These are phyloP conservation scores for Populus hybrid DNA, from an alignment of 441 rosid genomes.

Conservation along the genomic window DNA sequence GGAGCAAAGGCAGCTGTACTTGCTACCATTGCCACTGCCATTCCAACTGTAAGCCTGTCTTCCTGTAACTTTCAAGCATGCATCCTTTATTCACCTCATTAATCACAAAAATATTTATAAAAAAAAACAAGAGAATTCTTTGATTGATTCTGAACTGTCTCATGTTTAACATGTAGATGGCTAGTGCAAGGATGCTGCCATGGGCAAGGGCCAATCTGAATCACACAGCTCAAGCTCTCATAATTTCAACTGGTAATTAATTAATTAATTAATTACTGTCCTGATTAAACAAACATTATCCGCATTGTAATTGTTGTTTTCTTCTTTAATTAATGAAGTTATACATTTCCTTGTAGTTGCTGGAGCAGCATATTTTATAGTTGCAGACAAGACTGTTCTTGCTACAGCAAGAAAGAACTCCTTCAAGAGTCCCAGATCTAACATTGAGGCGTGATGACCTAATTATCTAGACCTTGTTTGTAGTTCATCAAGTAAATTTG, in stretches of 20 bases:
- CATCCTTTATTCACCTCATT: not conserved
- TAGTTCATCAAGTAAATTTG: not conserved
- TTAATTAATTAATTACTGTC: not conserved
- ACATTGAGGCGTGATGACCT: conserved; percentile 19
- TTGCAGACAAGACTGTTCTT: conserved; percentile 78
- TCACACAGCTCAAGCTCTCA: conserved; percentile 76
- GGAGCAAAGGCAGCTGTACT: conserved; percentile 71
- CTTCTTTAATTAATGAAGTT: not conserved
- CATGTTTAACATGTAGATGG: conserved; percentile 38
- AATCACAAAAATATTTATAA: not conserved
- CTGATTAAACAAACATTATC: not conserved
- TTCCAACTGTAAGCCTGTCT: conserved; percentile 52
- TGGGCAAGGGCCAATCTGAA: conserved; percentile 77
- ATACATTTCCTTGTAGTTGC: conserved; percentile 38
- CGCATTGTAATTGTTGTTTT: not conserved
- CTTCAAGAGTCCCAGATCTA: conserved; percentile 36
- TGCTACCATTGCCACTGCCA: conserved; percentile 61
- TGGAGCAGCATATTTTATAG: conserved; percentile 76
- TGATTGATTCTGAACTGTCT: not conserved
- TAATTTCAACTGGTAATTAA: conserved; percentile 65
- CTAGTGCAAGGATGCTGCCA: conserved; percentile 70
- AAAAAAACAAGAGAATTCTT: not conserved
- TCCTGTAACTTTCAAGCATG: not conserved
- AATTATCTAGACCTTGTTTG: not conserved
- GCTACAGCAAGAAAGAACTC: conserved; percentile 74